phyloP scores from a whole-genome alignment of 441 rosid species.

The Cnidoscolus chayamansa region DNA sequence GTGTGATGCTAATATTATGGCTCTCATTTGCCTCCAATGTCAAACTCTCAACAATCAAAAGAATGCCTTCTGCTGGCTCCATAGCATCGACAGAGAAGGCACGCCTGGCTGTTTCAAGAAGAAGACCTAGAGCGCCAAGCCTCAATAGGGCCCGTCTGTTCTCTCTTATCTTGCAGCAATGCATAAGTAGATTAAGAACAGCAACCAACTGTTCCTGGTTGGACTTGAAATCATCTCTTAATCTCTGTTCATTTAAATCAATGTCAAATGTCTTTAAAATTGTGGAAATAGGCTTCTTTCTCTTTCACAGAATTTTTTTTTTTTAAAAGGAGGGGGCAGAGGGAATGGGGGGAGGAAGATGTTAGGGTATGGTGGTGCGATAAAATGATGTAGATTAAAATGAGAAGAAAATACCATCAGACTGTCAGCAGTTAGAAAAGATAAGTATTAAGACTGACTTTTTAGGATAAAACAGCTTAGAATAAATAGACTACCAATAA shows the following conservation, averaged over 20 bases:
- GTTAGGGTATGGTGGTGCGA: too few relatives aligned
- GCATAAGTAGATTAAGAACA: slow-evolving; percentile 95
- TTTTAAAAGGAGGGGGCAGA: background rate
- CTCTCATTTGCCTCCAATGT: slow-evolving; percentile 98
- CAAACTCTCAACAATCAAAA: slow-evolving; percentile 96
- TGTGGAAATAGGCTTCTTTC: background rate
- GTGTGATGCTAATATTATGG: slow-evolving; percentile 76
- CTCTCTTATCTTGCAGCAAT: slow-evolving; percentile 98
- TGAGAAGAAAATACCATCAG: background rate
- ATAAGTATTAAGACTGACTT: background rate
- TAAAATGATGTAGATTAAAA: background rate
- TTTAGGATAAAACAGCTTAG: background rate
- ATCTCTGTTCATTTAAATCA: slow-evolving; percentile 47
- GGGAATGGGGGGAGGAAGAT: too few relatives aligned
- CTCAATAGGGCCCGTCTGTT: slow-evolving; percentile 84
- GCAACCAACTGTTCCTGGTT: slow-evolving; percentile 96
- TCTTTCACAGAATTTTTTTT: background rate
- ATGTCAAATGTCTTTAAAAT: slow-evolving; percentile 8
- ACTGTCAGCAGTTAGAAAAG: background rate
- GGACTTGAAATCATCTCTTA: slow-evolving; percentile 92
- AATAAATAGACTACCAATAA: background rate
- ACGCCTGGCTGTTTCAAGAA: slow-evolving; percentile 98
- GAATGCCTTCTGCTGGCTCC: slow-evolving; percentile 99
- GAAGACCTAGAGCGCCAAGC: slow-evolving; percentile 92
- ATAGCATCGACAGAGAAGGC: slow-evolving; percentile 99